Conservation (phyloP, 257 asterid genomes). For the Solanum pimpinellifolium region DNA sequence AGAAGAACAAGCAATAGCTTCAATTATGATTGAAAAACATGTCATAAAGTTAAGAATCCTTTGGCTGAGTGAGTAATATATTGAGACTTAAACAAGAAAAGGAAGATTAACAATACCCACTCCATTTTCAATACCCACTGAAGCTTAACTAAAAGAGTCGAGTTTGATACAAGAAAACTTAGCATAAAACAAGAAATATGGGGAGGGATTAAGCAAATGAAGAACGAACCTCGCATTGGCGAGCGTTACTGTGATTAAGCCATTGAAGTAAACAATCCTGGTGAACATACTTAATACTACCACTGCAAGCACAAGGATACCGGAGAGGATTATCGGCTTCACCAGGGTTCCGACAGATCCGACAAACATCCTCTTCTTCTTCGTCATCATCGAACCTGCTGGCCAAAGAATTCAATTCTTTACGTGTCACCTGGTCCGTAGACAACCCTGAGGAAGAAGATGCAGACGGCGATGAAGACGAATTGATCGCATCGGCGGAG, state of each 20-base stretch:
- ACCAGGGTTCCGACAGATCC: slow-evolving; percentile 97
- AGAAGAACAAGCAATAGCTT: background rate
- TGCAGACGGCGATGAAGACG: slow-evolving; percentile 9
- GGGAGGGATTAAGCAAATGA: background rate
- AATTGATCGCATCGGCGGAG: background rate
- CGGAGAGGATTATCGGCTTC: slow-evolving; percentile 84
- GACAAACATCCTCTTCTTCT: slow-evolving; percentile 91
- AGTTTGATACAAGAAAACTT: background rate
- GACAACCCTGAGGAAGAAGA: slow-evolving; percentile 29
- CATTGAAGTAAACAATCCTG: slow-evolving; percentile 98
- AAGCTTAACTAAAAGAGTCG: background rate
- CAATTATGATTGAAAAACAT: background rate
- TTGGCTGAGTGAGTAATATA: background rate
- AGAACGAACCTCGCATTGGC: slow-evolving; percentile 78
- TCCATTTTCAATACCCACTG: background rate
- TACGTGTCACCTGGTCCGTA: slow-evolving; percentile 13
- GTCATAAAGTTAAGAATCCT: background rate
- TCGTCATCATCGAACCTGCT: slow-evolving; percentile 68
- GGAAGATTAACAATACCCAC: background rate
- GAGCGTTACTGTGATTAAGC: slow-evolving; percentile 98
- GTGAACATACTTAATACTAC: slow-evolving; percentile 92
- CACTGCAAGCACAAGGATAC: slow-evolving; percentile 97
- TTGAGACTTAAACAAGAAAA: background rate
- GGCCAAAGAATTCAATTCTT: background rate
- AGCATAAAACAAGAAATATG: background rate